Conservation (phyloP, 768 basidiomycete species). For the Aureoboletus auriporus region DNA sequence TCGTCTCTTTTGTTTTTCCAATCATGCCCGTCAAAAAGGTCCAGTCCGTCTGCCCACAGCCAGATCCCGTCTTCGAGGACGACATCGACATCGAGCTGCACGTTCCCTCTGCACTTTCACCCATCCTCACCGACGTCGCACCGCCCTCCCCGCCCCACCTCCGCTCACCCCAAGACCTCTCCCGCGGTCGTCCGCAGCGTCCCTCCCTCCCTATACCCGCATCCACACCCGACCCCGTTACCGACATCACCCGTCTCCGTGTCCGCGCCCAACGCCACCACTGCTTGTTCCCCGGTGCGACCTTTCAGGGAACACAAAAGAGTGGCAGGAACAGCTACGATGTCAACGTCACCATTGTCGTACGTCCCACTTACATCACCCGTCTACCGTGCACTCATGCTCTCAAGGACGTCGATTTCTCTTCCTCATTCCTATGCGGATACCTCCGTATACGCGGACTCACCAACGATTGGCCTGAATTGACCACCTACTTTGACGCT, state of each 20-base stretch:
- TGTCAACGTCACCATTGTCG: conserved; percentile 88
- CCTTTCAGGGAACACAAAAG: conserved; percentile 90
- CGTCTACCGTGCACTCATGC: conserved; percentile 2
- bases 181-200: conserved; percentile 10
- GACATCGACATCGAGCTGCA: conserved; percentile 32
- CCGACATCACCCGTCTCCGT: conserved; percentile 75
- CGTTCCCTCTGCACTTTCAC: neutral
- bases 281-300: conserved; percentile 83
- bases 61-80: conserved; percentile 31
- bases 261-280: conserved; percentile 69
- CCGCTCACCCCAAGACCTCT: conserved; percentile 16
- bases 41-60: conserved; percentile 13
- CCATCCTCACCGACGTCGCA: neutral
- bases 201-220: conserved; percentile 9
- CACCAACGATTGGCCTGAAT: conserved; percentile 91
- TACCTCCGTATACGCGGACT: conserved; percentile 91
- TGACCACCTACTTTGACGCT: conserved; percentile 95
- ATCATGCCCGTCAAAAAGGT: conserved; percentile 22
- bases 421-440: conserved; percentile 81
- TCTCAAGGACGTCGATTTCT: conserved; percentile 81
- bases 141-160: conserved; percentile 8
- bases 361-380: conserved; percentile 40
- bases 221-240: conserved; percentile 46
- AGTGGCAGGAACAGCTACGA: conserved; percentile 93
- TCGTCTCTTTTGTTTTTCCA: no score